Evolutionary conservation across 2,329 filamentous ascomycete species (phyloP).

Genomic region (Cercospora sp.): DNA sequence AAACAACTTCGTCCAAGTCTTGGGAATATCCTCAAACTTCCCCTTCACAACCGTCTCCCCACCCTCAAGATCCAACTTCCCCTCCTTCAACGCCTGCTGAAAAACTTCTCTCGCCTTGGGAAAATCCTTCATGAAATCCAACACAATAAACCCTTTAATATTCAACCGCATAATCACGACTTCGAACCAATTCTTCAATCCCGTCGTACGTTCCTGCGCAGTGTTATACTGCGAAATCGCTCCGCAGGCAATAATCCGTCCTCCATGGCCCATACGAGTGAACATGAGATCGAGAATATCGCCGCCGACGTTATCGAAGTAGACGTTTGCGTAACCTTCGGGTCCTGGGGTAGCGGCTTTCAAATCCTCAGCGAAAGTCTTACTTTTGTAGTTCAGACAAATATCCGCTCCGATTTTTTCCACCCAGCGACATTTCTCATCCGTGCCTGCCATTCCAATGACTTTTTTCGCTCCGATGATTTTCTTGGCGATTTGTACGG

Average conservation of each 20-base stretch:
- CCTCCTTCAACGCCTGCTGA: slow-evolving; percentile 43
- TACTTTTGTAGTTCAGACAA: slow-evolving; percentile 57
- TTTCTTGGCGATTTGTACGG: slow-evolving; percentile 55
- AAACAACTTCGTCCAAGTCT: slow-evolving; percentile 53
- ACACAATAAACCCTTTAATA: slow-evolving; percentile 41
- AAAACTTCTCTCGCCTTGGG: slow-evolving; percentile 23
- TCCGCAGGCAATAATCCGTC: slow-evolving; percentile 70
- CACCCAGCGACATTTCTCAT: slow-evolving; percentile 56
- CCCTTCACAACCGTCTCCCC: slow-evolving; percentile 51
- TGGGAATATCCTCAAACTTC: slow-evolving; percentile 52
- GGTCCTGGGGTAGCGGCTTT: slow-evolving; percentile 45
- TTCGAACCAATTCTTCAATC: slow-evolving; percentile 43
- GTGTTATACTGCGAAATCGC: slow-evolving; percentile 69
- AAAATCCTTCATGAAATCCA: slow-evolving; percentile 35
- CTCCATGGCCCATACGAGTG: slow-evolving; percentile 59
- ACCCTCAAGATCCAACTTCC: slow-evolving; percentile 50
- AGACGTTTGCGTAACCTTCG: slow-evolving; percentile 59
- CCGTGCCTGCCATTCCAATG: slow-evolving; percentile 55
- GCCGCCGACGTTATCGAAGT: slow-evolving; percentile 73
- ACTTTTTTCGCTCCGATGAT: slow-evolving; percentile 48
- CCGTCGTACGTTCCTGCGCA: slow-evolving; percentile 42
- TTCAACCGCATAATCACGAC: slow-evolving; percentile 39
- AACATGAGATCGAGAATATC: slow-evolving; percentile 69
- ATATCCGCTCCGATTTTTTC: slow-evolving; percentile 55
- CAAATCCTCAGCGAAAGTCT: slow-evolving; percentile 51